Base-by-base conservation (phyloP, 2,329 filamentous ascomycete species). In the Sclerotinia sclerotiorum region DNA sequence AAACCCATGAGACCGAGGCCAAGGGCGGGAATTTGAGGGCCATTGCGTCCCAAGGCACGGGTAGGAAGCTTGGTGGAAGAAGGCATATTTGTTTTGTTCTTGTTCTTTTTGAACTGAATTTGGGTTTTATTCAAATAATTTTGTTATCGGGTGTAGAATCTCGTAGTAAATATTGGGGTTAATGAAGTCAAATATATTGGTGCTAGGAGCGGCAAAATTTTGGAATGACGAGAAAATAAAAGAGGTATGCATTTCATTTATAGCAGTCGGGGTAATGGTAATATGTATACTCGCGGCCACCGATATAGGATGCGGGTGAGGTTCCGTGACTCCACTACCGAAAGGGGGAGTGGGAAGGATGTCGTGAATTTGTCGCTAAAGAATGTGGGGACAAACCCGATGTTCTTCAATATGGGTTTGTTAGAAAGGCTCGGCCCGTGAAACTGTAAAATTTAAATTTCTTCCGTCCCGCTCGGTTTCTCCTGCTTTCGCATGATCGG, bases 1-100 rank as follows among this genome's bases (percentile, higher is more conserved):
- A 68, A 44, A 57, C 69, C 69, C 69, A 70, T 70, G 10, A 69
- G 44, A 39, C 69, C 69, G 3, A 70, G 61, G 21, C 69, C 69
- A 58, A 70, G 57, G 49, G 68, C 69, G 15, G 68, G 65, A 46
- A 70, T 56, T 21, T 69, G 52, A 42, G 69, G 69, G 21, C 69
- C 69, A 57, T 68, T 51, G 13, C 60, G 66, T 46, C 66, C 66
- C 29, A 68, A 62, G 56, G 52, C 21, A 57, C 68, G 68, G 56
- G 69, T 70, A 32, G 68, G 69, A 61, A 70, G 67, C n/a, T 65
- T 68, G 5, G 66, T 46, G 15, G 44, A 61, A 61, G 27, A n/a
- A 51, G 68, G 58, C 68, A 69, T 69, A 32, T 44, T 60, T 54
- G 39, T 11, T 61, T 1, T 42, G 39, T 39, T 4, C 1, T 42